Evolutionary conservation across 108 stramenopile genomes (phyloP).

Genomic region (Cyclostephanos tholiformis): DNA sequence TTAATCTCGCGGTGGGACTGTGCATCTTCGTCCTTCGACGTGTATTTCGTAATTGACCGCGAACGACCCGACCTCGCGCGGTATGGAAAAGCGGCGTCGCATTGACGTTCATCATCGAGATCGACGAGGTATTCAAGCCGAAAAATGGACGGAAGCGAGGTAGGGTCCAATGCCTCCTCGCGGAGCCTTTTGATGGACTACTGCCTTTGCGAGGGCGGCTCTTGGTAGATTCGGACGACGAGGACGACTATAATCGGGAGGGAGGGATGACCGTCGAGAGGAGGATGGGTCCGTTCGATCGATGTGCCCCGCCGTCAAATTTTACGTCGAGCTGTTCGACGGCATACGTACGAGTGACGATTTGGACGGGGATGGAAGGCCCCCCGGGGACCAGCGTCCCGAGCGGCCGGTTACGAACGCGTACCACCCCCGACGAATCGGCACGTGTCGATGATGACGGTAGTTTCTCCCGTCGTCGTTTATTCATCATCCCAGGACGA

Average conservation of each 20-base stretch:
- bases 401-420: not conserved
- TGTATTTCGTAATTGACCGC: not conserved
- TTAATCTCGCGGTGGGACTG: not conserved
- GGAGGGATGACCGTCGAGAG: not conserved
- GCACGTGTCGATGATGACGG: not conserved
- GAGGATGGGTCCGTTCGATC: not conserved
- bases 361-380: not conserved
- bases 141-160: not conserved
- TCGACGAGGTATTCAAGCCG: slow-evolving; percentile 5
- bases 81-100: not conserved
- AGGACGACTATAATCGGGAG: too few species aligned
- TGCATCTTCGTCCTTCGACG: not conserved
- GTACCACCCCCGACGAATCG: not conserved
- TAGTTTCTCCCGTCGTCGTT: not conserved
- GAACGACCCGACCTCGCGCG: not conserved
- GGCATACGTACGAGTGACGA: not conserved
- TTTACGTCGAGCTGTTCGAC: not conserved
- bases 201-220: not conserved
- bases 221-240: too few species aligned
- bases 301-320: not conserved
- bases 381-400: not conserved
- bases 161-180: not conserved
- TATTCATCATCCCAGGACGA: not conserved
- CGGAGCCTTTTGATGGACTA: not conserved
- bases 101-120: slow-evolving; percentile 6